phyloP scores from a whole-genome alignment of 2,329 filamentous ascomycete genomes.

The Kalaharituber pfeilii region DNA sequence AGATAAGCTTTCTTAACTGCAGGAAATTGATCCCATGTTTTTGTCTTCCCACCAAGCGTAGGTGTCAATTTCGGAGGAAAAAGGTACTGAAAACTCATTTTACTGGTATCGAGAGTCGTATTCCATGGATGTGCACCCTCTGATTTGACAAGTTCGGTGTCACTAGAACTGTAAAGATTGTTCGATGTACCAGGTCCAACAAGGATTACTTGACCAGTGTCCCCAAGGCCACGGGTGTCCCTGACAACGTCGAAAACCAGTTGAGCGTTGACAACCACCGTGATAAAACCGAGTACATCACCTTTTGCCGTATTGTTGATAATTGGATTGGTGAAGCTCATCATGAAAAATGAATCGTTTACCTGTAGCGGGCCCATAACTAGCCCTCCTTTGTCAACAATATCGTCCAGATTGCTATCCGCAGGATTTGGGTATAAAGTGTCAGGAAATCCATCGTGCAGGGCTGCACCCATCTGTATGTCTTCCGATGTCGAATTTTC shows the following conservation, averaged over 20 bases:
- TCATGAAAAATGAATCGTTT: conserved; percentile 54
- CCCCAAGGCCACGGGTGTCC: conserved; percentile 20
- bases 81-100: conserved; percentile 13
- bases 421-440: conserved; percentile 29
- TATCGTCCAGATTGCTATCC: conserved; percentile 22
- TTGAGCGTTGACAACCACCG: conserved; percentile 51
- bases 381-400: conserved; percentile 38
- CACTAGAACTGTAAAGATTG: conserved; percentile 12
- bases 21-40: conserved; percentile 11
- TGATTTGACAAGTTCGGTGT: not conserved
- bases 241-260: conserved; percentile 20
- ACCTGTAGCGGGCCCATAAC: conserved; percentile 58
- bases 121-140: not conserved
- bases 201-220: conserved; percentile 21
- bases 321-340: conserved; percentile 69
- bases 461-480: conserved; percentile 1
- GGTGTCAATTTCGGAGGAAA: conserved; percentile 11
- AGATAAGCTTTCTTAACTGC: conserved; percentile 13
- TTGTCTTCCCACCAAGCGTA: conserved; percentile 8
- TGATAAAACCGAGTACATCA: conserved; percentile 65
- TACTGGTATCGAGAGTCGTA: not conserved
- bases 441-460: conserved; percentile 36
- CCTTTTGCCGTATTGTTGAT: conserved; percentile 44
- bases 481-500: not conserved
- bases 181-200: conserved; percentile 18